A percentile compares a stretch with the other conserved stretches of the same genome.
Evolutionary conservation across 352 stramenopile genomes (phyloP).

Genomic region (Globisporangium nodosum): DNA sequence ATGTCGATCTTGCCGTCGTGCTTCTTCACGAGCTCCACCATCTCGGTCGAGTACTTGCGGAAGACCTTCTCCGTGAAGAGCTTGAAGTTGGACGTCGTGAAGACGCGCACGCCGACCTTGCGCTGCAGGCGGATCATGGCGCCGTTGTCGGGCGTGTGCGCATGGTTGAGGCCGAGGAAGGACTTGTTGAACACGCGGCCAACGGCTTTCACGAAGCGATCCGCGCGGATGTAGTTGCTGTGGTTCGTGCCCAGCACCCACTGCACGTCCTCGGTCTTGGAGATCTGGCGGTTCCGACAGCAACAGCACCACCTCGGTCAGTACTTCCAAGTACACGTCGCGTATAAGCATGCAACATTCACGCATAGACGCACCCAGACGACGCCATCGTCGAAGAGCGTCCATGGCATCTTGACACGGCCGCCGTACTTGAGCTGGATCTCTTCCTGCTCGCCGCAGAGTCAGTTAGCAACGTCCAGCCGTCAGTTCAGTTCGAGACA

Average conservation of each 20-base stretch:
- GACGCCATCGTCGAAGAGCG: constrained; percentile 58
- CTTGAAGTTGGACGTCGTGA: too few relatives aligned
- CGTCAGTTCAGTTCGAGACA: background rate
- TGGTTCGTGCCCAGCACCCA: constrained; percentile 60
- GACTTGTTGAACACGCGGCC: constrained; percentile 60
- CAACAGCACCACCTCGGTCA: too few relatives aligned
- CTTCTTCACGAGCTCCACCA: too few relatives aligned
- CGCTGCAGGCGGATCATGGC: too few relatives aligned
- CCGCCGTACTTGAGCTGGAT: constrained; percentile 34
- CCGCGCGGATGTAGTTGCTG: constrained; percentile 64
- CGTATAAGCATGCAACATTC: background rate
- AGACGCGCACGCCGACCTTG: too few relatives aligned
- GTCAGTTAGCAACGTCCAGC: background rate
- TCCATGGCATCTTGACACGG: constrained; percentile 60
- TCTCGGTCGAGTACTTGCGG: too few relatives aligned
- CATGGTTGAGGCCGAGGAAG: constrained; percentile 63
- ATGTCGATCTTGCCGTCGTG: constrained; percentile 23
- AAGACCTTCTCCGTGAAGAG: too few relatives aligned
- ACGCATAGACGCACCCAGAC: constrained; percentile 28
- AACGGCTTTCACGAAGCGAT: constrained; percentile 55
- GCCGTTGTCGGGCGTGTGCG: constrained; percentile 14
- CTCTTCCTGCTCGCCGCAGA: constrained; percentile 19
- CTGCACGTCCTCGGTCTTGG: constrained; percentile 48
- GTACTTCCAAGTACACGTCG: background rate
- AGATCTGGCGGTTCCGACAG: constrained; percentile 18